These are phyloP conservation scores for Pseudonitzschia delicatissima DNA, from an alignment of 108 stramenopile species.

Conservation along the genomic window DNA sequence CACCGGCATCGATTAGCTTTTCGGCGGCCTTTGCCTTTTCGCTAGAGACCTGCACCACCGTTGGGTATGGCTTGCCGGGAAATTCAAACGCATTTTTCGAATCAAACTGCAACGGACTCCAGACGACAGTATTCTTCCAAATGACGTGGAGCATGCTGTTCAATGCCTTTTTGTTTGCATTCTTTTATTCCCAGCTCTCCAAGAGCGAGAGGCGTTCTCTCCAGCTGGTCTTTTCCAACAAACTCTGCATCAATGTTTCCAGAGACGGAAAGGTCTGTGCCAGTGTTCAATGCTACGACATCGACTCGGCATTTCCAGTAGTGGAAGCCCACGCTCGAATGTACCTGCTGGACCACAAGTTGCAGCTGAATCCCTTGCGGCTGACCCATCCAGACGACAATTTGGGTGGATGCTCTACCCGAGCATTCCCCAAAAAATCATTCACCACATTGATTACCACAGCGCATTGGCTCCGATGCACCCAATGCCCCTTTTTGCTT, in stretches of 20 bases:
- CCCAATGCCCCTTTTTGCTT: constrained; percentile 37
- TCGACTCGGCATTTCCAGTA: constrained; percentile 64
- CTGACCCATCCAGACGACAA: constrained; percentile 65
- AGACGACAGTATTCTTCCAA: constrained; percentile 69
- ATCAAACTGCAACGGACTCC: constrained; percentile 50
- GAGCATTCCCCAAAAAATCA: constrained; percentile 49
- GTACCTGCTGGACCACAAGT: constrained; percentile 55
- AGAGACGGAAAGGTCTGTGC: constrained; percentile 4
- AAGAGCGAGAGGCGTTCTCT: constrained; percentile 58
- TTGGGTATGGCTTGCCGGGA: constrained; percentile 40
- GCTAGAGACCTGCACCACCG: constrained; percentile 79
- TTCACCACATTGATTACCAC: constrained; percentile 65
- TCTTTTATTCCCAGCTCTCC: constrained; percentile 65
- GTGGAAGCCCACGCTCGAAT: constrained; percentile 88
- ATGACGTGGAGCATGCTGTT: constrained; percentile 74
- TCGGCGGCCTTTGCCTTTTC: constrained; percentile 72
- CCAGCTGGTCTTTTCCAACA: constrained; percentile 79
- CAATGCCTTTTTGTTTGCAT: constrained; percentile 77
- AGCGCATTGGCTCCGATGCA: constrained; percentile 27
- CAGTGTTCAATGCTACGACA: constrained; percentile 59
- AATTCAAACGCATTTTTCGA: constrained; percentile 11
- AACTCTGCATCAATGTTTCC: constrained; percentile 50
- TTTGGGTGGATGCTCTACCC: constrained; percentile 51
- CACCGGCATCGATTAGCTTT: constrained; percentile 32
- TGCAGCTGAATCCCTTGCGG: constrained; percentile 52